Conservation (phyloP, 371 early-diverging fungal genomes). For the Mucor mucedo region DNA sequence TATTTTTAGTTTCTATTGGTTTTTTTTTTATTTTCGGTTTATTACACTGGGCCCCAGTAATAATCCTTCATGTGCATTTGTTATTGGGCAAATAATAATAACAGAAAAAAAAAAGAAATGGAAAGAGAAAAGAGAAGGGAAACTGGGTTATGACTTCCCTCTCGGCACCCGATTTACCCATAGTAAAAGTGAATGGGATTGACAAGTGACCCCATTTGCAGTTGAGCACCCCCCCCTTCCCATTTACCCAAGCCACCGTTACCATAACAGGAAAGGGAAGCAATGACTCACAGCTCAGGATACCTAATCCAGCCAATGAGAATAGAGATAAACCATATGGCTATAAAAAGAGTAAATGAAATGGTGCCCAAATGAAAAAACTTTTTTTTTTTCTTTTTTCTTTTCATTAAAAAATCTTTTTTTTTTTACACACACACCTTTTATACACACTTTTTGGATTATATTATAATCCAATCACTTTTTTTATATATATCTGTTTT, state of each 20-base stretch:
- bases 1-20: not conserved
- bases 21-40: conserved; percentile 7
- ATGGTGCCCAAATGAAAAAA: not conserved
- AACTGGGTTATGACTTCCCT: not conserved
- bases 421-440: not conserved
- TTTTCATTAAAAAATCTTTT: not conserved
- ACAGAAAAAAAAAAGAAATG: not conserved
- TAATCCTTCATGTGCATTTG: conserved; percentile 5
- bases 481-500: not conserved
- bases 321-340: not conserved
- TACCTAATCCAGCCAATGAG: conserved; percentile 10
- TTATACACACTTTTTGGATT: not conserved
- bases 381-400: conserved; percentile 2
- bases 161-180: conserved; percentile 2
- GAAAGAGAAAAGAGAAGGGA: not conserved
- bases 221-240: not conserved
- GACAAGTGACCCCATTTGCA: too few species aligned
- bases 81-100: too few species aligned
- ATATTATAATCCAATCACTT: not conserved
- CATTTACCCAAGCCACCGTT: not conserved
- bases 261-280: conserved; percentile 21
- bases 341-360: conserved; percentile 7
- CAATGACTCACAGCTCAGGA: conserved; percentile 18
- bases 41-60: conserved; percentile 42
- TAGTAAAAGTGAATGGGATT: not conserved